phyloP scores from a whole-genome alignment of 2,329 filamentous ascomycete genomes.

The Sporothrix mexicana region DNA sequence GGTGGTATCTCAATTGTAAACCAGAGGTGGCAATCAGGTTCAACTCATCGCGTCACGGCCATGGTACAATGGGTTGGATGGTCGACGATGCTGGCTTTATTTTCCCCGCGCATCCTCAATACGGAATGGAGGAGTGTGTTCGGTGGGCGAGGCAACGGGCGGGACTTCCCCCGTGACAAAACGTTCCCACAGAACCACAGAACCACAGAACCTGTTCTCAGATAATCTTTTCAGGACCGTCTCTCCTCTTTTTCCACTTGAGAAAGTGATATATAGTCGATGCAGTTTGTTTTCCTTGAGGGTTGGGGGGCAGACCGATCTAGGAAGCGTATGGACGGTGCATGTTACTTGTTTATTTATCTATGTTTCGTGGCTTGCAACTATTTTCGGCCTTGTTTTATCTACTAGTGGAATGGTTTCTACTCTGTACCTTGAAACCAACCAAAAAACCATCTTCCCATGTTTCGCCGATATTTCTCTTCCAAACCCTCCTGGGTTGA shows the following conservation, averaged over 20 bases:
- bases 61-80: not conserved
- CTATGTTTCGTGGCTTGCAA: not conserved
- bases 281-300: too few relatives aligned
- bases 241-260: not conserved
- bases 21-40: not conserved
- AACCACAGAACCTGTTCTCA: not conserved
- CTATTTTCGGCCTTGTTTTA: not conserved
- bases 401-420: not conserved
- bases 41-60: not conserved
- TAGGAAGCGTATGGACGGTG: not conserved
- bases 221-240: not conserved
- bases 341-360: not conserved
- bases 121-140: too few relatives aligned
- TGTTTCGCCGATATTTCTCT: too few relatives aligned
- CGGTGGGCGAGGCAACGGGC: not conserved
- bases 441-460: too few relatives aligned
- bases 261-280: not conserved
- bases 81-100: conserved; percentile 17
- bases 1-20: not conserved
- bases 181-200: not conserved
- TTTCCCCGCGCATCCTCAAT: too few relatives aligned
- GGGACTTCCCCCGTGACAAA: not conserved
- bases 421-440: too few relatives aligned
- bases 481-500: too few relatives aligned
- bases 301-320: too few relatives aligned